These are phyloP conservation scores for Yamadazyma taylorii DNA, from an alignment of 1,139 yeast species.

Conservation along the genomic window DNA sequence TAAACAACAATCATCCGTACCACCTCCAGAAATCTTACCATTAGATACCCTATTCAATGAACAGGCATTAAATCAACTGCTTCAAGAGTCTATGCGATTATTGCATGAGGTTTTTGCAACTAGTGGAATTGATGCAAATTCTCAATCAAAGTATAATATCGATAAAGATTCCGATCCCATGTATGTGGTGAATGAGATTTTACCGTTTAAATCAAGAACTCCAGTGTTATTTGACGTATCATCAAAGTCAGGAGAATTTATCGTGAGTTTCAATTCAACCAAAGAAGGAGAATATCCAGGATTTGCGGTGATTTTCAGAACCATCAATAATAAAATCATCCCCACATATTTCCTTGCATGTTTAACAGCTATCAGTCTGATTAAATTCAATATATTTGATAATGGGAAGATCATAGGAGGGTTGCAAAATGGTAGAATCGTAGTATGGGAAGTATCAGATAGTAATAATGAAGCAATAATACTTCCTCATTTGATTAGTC, in stretches of 20 bases:
- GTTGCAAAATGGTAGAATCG: constrained; percentile 35
- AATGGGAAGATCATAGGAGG: constrained; percentile 38
- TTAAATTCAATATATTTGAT: constrained; percentile 35
- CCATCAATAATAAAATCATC: constrained; percentile 7
- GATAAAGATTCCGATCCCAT: constrained; percentile 2
- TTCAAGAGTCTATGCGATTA: constrained; percentile 10
- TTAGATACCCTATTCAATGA: constrained; percentile 8
- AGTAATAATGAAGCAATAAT: constrained; percentile 11
- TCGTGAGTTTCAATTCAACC: constrained; percentile 7
- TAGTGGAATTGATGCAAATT: not conserved
- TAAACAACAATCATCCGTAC: no score
- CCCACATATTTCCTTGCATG: constrained; percentile 32
- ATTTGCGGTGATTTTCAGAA: constrained; percentile 10
- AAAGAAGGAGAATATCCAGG: constrained; percentile 10
- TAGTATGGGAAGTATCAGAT: constrained; percentile 37
- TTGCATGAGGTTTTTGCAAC: constrained; percentile 6
- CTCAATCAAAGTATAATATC: constrained; percentile 2
- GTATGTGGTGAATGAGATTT: constrained; percentile 5
- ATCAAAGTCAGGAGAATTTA: constrained; percentile 3
- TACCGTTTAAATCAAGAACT: constrained; percentile 6
- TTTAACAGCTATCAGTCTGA: constrained; percentile 27
- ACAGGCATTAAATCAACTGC: constrained; percentile 10
- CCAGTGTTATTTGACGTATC: constrained; percentile 11
- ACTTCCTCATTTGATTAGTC: constrained; percentile 31
- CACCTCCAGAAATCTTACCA: not conserved